A percentile compares a stretch with the other conserved stretches of the same genome.
These are phyloP conservation scores for Dimocarpus longan DNA, from an alignment of 345 rosid species.

Conservation along the genomic window DNA sequence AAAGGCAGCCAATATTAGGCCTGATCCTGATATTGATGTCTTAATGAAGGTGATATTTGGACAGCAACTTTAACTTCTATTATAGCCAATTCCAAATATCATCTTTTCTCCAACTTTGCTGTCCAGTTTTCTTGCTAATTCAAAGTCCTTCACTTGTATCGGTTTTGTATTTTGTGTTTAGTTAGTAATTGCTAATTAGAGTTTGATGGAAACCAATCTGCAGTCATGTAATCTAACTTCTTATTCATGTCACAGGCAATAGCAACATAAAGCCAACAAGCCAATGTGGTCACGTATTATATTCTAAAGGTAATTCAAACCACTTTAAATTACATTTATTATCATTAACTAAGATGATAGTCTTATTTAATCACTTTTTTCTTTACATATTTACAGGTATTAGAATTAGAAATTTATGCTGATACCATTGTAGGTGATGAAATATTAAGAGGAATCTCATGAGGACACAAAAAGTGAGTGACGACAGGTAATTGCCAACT, in stretches of 20 bases:
- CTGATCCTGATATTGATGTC: slow-evolving; percentile 79
- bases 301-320: slow-evolving; percentile 41
- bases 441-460: slow-evolving; percentile 69
- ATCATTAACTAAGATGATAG: background rate
- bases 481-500: slow-evolving; percentile 52
- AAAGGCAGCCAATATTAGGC: slow-evolving; percentile 72
- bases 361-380: background rate
- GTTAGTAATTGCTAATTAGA: background rate
- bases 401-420: slow-evolving; percentile 67
- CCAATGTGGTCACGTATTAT: background rate
- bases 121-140: background rate
- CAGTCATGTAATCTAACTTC: background rate
- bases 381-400: slow-evolving; percentile 34
- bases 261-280: slow-evolving; percentile 45
- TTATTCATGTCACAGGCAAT: background rate
- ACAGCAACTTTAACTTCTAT: background rate
- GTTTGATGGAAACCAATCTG: background rate
- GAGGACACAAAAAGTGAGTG: slow-evolving; percentile 71
- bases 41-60: slow-evolving; percentile 73
- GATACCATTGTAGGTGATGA: slow-evolving; percentile 62
- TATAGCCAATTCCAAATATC: no score
- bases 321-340: background rate
- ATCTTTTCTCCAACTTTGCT: background rate
- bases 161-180: background rate
- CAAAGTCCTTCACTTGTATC: background rate